Evolutionary conservation across 2,329 filamentous ascomycete genomes (phyloP).

Genomic region (Pyrenochaeta sp.): DNA sequence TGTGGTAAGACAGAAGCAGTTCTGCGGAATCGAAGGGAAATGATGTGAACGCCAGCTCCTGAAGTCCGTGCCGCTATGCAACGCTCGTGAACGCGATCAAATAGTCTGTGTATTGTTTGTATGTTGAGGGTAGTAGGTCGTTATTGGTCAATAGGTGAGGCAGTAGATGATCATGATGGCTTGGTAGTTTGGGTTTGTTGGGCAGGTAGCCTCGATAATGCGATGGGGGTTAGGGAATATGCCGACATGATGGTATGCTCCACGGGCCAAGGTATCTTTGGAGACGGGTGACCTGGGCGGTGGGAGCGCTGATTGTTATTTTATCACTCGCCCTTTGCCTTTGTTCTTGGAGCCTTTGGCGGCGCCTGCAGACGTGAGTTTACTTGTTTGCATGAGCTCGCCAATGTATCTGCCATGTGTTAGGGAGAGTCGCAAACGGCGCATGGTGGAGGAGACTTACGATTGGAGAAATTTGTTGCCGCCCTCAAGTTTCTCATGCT

Average conservation of each 20-base stretch:
- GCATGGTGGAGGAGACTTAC: conserved; percentile 45
- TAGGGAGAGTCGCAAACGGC: conserved; percentile 16
- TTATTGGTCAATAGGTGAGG: conserved; percentile 32
- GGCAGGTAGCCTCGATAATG: conserved; percentile 43
- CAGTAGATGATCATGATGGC: conserved; percentile 44
- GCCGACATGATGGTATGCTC: conserved; percentile 36
- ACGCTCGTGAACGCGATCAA: conserved; percentile 45
- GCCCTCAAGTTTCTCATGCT: conserved; percentile 95
- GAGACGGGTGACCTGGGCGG: conserved; percentile 18
- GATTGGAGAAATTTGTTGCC: conserved; percentile 95
- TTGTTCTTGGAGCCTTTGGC: conserved; percentile 60
- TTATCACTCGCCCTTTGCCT: conserved; percentile 47
- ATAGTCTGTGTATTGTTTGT: conserved; percentile 23
- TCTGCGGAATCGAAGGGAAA: conserved; percentile 33
- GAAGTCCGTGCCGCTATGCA: conserved; percentile 45
- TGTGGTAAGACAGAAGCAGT: conserved; percentile 33
- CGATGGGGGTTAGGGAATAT: conserved; percentile 35
- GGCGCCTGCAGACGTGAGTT: conserved; percentile 64
- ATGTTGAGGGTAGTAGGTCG: conserved; percentile 13
- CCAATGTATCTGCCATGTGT: conserved; percentile 80
- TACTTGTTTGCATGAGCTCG: conserved; percentile 83
- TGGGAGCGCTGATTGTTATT: conserved; percentile 44
- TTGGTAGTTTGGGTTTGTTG: conserved; percentile 39
- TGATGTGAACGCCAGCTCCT: conserved; percentile 39
- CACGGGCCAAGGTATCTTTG: conserved; percentile 21